These are phyloP conservation scores for Podospora fimiseda DNA, from an alignment of 495 filamentous ascomycete genomes.

Conservation along the genomic window DNA sequence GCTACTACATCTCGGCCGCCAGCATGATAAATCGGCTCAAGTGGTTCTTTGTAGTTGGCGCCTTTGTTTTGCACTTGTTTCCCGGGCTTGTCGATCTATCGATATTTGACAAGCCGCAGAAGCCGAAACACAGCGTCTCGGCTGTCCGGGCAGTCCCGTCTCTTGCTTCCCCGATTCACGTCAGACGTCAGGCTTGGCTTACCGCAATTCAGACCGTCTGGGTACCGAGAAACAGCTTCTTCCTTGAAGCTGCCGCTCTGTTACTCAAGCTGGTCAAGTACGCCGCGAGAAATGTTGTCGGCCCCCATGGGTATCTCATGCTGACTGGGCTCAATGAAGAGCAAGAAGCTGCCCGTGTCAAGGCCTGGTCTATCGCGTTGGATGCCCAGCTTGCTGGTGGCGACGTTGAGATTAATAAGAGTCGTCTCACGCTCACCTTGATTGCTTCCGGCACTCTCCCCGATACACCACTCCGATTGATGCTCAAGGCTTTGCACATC, in stretches of 20 bases:
- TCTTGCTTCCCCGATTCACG: conserved; percentile 74
- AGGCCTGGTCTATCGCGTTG: conserved; percentile 90
- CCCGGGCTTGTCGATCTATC: conserved; percentile 52
- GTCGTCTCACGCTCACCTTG: conserved; percentile 77
- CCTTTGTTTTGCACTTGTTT: conserved; percentile 62
- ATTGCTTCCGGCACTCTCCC: conserved; percentile 86
- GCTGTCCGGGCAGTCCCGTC: conserved; percentile 54
- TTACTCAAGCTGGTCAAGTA: conserved; percentile 74
- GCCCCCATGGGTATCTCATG: conserved; percentile 65
- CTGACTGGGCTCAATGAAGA: conserved; percentile 77
- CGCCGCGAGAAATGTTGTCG: conserved; percentile 69
- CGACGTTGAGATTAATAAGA: conserved; percentile 82
- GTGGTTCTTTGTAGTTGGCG: conserved; percentile 54
- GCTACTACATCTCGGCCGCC: conserved; percentile 36
- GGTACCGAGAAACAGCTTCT: conserved; percentile 81
- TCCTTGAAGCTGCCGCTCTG: conserved; percentile 77
- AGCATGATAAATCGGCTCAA: conserved; percentile 47
- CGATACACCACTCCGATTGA: conserved; percentile 73
- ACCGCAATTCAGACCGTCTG: conserved; percentile 92
- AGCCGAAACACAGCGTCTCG: conserved; percentile 26
- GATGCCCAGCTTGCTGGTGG: conserved; percentile 94
- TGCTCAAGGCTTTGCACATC: conserved; percentile 89
- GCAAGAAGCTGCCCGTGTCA: conserved; percentile 77
- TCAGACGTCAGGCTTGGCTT: conserved; percentile 85
- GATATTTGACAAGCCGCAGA: conserved; percentile 36